Evolutionary conservation across 805 yeast genomes (phyloP).

Genomic region (Candida patagonica): DNA sequence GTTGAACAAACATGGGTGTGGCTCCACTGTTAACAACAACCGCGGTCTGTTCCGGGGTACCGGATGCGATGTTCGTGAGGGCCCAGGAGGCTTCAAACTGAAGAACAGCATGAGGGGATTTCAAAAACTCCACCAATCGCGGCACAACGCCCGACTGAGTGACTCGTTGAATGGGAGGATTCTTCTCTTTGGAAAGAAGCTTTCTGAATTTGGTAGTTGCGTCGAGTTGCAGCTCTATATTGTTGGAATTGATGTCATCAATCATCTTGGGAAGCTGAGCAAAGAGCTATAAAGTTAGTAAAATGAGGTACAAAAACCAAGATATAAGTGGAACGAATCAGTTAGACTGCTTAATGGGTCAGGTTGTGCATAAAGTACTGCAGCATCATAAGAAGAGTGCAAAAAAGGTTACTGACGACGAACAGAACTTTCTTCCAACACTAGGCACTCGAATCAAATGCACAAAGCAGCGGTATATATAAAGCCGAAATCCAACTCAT

Average conservation of each 20-base stretch:
- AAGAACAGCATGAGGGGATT: slow-evolving; percentile 64
- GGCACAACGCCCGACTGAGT: slow-evolving; percentile 93
- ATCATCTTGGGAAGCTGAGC: slow-evolving; percentile 79
- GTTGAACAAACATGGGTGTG: slow-evolving; percentile 79
- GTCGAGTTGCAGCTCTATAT: slow-evolving; percentile 69
- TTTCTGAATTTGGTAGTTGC: slow-evolving; percentile 93
- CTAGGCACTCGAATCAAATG: too few species aligned
- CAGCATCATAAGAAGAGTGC: too few species aligned
- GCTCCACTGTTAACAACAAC: slow-evolving; percentile 91
- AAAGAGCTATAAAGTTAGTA: slow-evolving; percentile 23
- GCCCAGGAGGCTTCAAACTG: slow-evolving; percentile 99
- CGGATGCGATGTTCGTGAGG: slow-evolving; percentile 95
- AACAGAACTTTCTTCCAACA: too few species aligned
- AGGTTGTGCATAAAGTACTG: too few species aligned
- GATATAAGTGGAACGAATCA: too few species aligned
- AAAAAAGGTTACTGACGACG: too few species aligned
- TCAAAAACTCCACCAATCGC: slow-evolving; percentile 77
- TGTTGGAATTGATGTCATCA: slow-evolving; percentile 64
- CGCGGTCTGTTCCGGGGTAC: slow-evolving; percentile 79
- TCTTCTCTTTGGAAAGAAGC: slow-evolving; percentile 83
- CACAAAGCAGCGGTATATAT: too few species aligned
- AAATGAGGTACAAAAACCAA: too few species aligned
- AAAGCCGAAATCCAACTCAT: too few species aligned
- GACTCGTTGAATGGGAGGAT: slow-evolving; percentile 92
- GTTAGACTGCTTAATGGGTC: too few species aligned